These are phyloP conservation scores for Starmerella etchellsii DNA, from an alignment of 805 yeast species.

Conservation along the genomic window DNA sequence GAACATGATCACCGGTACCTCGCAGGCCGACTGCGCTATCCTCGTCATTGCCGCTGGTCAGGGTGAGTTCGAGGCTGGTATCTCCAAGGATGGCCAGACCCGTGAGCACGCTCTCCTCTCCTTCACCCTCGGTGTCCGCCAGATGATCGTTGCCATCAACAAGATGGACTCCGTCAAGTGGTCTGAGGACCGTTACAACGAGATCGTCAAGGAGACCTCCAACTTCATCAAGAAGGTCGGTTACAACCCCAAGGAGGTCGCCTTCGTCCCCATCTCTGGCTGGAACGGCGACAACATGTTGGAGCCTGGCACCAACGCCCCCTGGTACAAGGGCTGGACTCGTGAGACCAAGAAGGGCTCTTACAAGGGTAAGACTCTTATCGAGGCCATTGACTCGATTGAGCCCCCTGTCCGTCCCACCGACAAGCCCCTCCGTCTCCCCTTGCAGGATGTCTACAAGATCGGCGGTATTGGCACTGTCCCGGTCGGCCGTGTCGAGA, in stretches of 20 bases:
- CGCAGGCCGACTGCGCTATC: slow-evolving; percentile 87
- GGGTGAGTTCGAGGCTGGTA: slow-evolving; percentile 94
- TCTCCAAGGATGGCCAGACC: slow-evolving; percentile 89
- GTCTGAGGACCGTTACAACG: slow-evolving; percentile 73
- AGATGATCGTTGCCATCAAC: slow-evolving; percentile 81
- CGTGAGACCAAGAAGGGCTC: slow-evolving; percentile 64
- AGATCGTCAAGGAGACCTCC: slow-evolving; percentile 99
- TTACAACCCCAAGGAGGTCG: slow-evolving; percentile 97
- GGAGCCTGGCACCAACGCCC: slow-evolving; percentile 67
- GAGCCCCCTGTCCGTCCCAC: slow-evolving; percentile 73
- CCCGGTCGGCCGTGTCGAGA: slow-evolving; percentile 90
- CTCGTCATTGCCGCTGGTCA: slow-evolving; percentile 83
- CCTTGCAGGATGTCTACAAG: slow-evolving; percentile 86
- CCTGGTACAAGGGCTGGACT: slow-evolving; percentile 82
- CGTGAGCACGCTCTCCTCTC: slow-evolving; percentile 90
- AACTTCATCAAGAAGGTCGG: slow-evolving; percentile 99
- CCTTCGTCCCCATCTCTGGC: slow-evolving; percentile 86
- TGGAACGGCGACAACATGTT: slow-evolving; percentile 92
- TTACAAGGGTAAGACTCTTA: slow-evolving; percentile 65
- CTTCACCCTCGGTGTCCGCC: slow-evolving; percentile 77
- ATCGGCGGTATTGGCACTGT: slow-evolving; percentile 86
- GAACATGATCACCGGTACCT: slow-evolving; percentile 92
- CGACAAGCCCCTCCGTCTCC: slow-evolving; percentile 79
- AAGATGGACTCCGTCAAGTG: slow-evolving; percentile 91
- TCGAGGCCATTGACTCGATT: slow-evolving; percentile 74